Evolutionary conservation across 306 rosid genomes (phyloP), one percentile per base, ranked within the genome.

Genomic region (Begonia fuchsioides): DNA sequence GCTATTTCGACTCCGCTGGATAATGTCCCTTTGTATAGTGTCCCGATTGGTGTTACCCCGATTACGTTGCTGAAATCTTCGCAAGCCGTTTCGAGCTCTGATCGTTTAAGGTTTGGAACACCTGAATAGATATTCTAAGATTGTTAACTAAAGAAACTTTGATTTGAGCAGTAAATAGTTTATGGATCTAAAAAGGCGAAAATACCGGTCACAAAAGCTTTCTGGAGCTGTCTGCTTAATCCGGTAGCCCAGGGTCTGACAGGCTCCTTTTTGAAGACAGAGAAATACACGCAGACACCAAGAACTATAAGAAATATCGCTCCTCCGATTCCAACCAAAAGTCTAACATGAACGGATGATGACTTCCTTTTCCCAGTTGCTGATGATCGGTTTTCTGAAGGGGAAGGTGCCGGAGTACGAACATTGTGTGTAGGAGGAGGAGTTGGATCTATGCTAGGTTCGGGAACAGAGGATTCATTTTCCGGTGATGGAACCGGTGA

Each of bases 171-270:
- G 35, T 26, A 5, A 26, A 4, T 26, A 5, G 5, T 26, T 26
- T 26, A 26, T 26, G 35, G 35, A 26, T 26, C 3, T 41, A 9
- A 12, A 47, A 50, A 53, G 39, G n/a, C n/a, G 61, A 54, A 56
- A 35, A 53, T 76, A 90, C 98, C 98, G 10, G 94, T 81, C 43
- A 90, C 73, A 43, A 90, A 80, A 58, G 92, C 98, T 62, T 90
- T 90, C 69, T 85, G 90, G 73, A 90, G 98, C 76, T 90, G 98
- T 66, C 95, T 92, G 6, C 95, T 90, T 68, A 90, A 67, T 64
- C 98, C 98, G 1, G 98, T 79, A 15, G 81, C 85, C 95, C 98
- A 85, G 51, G 98, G 98, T 64, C 63, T 85, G 49, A 85, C 95
- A 7, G 86, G 58, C 13, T 82, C 92, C 76, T 79, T 90, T 68